These are phyloP conservation scores for Barnettozyma californica DNA, from an alignment of 805 yeast genomes.

Conservation along the genomic window DNA sequence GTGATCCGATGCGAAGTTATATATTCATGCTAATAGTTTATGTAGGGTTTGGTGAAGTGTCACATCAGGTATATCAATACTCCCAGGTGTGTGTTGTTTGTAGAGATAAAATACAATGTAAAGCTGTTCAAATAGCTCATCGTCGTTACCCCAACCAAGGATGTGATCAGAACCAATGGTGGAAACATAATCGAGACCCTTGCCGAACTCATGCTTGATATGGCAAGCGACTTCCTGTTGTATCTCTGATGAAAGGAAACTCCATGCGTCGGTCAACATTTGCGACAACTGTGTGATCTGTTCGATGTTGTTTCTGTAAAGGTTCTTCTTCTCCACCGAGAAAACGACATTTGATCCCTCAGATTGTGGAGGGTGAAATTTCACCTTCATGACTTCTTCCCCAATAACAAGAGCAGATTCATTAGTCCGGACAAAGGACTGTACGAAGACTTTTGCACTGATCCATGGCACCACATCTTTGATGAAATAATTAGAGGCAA, in stretches of 20 bases:
- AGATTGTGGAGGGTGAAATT: constrained; percentile 15
- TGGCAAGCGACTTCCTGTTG: background rate
- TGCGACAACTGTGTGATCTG: constrained; percentile 19
- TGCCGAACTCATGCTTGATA: background rate
- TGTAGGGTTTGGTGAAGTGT: constrained; percentile 2
- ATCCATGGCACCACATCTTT: constrained; percentile 32
- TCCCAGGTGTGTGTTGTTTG: background rate
- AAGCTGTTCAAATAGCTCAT: constrained; percentile 2
- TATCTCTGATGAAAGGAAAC: background rate
- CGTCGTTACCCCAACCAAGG: constrained; percentile 9
- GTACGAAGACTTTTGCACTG: constrained; percentile 25
- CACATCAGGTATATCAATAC: background rate
- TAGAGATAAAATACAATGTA: constrained; percentile 1
- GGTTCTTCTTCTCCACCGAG: constrained; percentile 61
- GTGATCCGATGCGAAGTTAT: background rate
- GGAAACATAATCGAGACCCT: background rate
- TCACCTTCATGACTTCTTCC: constrained; percentile 11
- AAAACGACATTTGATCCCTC: constrained; percentile 42
- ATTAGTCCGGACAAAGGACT: constrained; percentile 7
- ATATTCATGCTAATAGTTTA: constrained; percentile 1
- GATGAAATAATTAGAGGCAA: constrained; percentile 40
- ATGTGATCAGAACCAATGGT: background rate
- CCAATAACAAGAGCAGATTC: constrained; percentile 12
- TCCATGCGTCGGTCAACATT: constrained; percentile 18
- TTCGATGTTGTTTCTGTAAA: constrained; percentile 49